Percentiles rank a stretch among this genome's conserved stretches.
phyloP scores from a whole-genome alignment of 2,329 filamentous ascomycete genomes.

The Colletotrichum sp. region DNA sequence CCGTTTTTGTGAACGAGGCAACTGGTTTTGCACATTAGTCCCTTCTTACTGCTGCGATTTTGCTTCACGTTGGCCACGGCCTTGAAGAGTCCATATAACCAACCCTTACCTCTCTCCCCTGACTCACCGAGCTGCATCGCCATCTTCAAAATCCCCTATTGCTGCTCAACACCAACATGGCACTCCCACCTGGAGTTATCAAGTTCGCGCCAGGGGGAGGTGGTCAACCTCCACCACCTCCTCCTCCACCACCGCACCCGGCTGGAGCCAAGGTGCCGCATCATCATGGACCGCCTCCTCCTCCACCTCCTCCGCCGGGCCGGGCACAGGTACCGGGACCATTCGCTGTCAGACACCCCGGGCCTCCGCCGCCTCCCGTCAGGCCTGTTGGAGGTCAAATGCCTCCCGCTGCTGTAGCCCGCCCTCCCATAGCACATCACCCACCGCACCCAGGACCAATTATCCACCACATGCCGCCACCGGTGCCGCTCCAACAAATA shows the following conservation, averaged over 20 bases:
- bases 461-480: neutral
- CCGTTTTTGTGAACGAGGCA: neutral
- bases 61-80: neutral
- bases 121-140: neutral
- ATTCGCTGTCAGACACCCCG: neutral
- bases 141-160: neutral
- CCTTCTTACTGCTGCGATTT: neutral
- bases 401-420: neutral
- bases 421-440: neutral
- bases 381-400: neutral
- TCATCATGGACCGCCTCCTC: neutral
- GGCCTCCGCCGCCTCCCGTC: neutral
- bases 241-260: neutral
- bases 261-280: neutral
- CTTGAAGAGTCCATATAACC: neutral
- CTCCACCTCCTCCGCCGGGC: neutral
- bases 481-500: neutral
- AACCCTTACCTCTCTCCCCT: neutral
- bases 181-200: neutral
- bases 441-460: neutral
- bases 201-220: neutral
- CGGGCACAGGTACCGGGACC: neutral
- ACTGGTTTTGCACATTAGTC: neutral
- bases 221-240: neutral
- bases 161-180: neutral